These are phyloP conservation scores for Flaveria robusta DNA, from an alignment of 129 eudicot genomes.

Conservation along the genomic window DNA sequence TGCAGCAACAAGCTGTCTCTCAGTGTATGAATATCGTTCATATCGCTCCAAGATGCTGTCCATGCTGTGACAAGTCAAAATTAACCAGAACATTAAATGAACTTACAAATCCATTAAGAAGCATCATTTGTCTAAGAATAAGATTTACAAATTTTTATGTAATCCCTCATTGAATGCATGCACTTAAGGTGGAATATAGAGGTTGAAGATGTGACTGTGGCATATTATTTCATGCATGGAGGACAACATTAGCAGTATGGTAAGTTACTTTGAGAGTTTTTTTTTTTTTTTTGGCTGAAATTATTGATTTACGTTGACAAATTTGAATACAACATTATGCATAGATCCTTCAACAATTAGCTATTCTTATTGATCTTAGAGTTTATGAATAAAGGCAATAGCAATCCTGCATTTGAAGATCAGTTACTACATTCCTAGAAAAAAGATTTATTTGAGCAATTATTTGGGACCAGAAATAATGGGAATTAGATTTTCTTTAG, in stretches of 20 bases:
- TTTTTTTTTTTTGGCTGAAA: too few species aligned
- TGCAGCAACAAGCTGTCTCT: conserved; percentile 57
- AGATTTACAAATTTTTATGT: not conserved
- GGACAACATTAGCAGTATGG: not conserved
- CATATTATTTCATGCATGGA: conserved; percentile 8
- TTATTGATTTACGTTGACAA: not conserved
- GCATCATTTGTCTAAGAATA: not conserved
- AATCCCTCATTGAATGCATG: not conserved
- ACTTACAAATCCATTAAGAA: not conserved
- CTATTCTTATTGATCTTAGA: too few species aligned
- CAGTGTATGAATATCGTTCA: conserved; percentile 87
- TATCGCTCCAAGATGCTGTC: conserved; percentile 83
- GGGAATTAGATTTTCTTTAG: too few species aligned
- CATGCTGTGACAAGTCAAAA: conserved; percentile 59
- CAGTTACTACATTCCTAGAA: too few species aligned
- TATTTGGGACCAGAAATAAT: too few species aligned
- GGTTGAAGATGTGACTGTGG: not conserved
- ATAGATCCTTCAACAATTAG: not conserved
- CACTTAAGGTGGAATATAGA: not conserved
- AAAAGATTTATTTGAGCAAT: too few species aligned
- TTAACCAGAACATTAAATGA: conserved; percentile 14
- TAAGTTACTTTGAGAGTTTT: not conserved
- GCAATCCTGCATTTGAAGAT: too few species aligned
- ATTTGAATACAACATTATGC: not conserved
- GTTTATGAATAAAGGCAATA: too few species aligned